Evolutionary conservation across 1,284 basidiomycete genomes (phyloP).

Genomic region (Puccinia hordei): DNA sequence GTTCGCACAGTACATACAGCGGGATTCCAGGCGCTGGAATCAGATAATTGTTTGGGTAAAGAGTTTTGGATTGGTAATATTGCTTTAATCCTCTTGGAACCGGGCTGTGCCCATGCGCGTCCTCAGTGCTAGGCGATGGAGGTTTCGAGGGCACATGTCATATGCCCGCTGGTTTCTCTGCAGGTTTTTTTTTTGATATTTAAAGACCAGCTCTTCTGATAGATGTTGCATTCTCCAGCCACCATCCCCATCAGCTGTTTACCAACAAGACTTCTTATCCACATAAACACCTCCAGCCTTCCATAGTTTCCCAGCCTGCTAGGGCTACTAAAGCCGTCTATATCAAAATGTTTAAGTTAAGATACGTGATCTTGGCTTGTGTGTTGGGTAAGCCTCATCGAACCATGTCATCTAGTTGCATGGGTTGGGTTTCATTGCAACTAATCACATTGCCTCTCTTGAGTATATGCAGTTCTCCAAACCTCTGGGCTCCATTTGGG

Average conservation of each 20-base stretch:
- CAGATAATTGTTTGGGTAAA: conserved; percentile 5
- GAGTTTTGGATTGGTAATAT: not conserved
- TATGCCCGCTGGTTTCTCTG: not conserved
- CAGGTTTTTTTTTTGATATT: conserved; percentile 8
- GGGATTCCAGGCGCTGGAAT: not conserved
- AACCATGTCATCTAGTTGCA: not conserved
- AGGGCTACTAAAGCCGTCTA: not conserved
- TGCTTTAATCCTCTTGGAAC: not conserved
- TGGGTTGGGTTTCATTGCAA: not conserved
- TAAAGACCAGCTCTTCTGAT: conserved; percentile 13
- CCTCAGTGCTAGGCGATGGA: not conserved
- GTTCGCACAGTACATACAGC: not conserved
- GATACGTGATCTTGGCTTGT: conserved; percentile 10
- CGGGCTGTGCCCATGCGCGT: not conserved
- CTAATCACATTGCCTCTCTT: not conserved
- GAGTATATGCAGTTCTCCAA: not conserved
- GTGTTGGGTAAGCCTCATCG: conserved; percentile 2
- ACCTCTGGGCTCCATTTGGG: conserved; percentile 1
- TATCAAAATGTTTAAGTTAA: conserved; percentile 3
- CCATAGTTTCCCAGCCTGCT: not conserved
- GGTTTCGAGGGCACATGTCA: not conserved
- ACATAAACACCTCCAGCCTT: not conserved
- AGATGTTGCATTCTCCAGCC: not conserved
- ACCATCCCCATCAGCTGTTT: not conserved
- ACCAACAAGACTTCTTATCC: not conserved